These are phyloP conservation scores for Dioscorea zingiberensis DNA, from an alignment of 106 monocot genomes.

Conservation along the genomic window DNA sequence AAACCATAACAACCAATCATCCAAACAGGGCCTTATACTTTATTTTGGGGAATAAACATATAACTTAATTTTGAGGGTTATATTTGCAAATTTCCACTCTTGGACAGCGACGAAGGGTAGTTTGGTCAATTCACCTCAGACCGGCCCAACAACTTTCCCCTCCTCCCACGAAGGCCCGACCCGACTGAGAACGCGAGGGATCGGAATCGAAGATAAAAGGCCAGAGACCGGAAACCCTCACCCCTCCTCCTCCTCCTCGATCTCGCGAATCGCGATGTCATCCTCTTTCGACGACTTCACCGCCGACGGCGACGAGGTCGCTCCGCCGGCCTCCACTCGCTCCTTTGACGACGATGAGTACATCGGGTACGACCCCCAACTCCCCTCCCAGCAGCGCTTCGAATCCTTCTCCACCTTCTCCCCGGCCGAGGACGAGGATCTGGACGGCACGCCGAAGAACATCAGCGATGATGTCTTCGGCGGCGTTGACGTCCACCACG, in stretches of 20 bases:
- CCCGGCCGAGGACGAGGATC: background rate
- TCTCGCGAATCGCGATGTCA: background rate
- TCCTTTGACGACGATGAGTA: conserved; percentile 16
- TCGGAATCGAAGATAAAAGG: no score
- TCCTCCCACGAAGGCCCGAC: no score
- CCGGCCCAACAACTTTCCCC: no score
- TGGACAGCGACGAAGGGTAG: no score
- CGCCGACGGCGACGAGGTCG: background rate
- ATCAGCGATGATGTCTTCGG: background rate
- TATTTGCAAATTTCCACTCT: no score
- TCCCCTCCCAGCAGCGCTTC: conserved; percentile 20
- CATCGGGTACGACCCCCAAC: conserved; percentile 13
- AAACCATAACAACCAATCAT: no score
- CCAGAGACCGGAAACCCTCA: no score
- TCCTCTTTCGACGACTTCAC: conserved; percentile 4
- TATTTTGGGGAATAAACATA: no score
- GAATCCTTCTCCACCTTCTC: background rate
- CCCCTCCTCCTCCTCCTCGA: background rate
- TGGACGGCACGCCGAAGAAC: background rate
- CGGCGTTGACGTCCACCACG: conserved; percentile 20
- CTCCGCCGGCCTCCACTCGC: background rate
- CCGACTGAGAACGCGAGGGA: no score
- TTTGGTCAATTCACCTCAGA: no score
- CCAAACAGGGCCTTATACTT: no score
- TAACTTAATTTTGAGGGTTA: no score